Base-by-base conservation (phyloP, 1,284 basidiomycete species). In the Ganoderma meredithae region DNA sequence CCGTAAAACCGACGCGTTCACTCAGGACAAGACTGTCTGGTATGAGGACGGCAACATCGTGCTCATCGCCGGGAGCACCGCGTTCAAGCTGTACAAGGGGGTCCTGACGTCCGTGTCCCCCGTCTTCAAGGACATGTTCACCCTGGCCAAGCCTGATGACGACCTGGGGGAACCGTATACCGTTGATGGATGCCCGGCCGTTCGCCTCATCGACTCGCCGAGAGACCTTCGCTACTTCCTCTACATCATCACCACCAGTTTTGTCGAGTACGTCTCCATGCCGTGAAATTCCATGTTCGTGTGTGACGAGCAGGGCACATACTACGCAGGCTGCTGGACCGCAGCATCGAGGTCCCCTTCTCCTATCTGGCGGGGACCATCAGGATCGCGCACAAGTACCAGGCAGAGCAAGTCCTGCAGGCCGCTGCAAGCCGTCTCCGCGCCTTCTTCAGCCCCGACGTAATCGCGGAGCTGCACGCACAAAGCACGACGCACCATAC, bases 361-460 rank as follows among this genome's bases (percentile, higher is more conserved):
- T 9, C 19, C 8, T 12, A 4, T 13, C 27, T 53, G 25, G 52
- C 25, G 4, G 52, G 25, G 6, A 31, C 27, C 12, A 1, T 25
- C 52, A 12, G 62, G 25, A n/a, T 67, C 19, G 62, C 36, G 27
- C 66, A 67, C 66, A 67, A 67, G 39, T 67, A 67, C 31, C 55
- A 63, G 22, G 31, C 58, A 15, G 39, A 41, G 33, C n/a, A 17
- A 4, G 3, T 53, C 9, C 19, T 60, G n/a, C 12, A 59, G 1
- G 55, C 62, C 0, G 62, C 62, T 4, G 52, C 52, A 0, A 31
- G 25, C 13, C 56, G 31, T 33, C 27, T 59, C 6, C 25, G 31
- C 2, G 13, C 6, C 2, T 36, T 40, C 56, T 59, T 59, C 56
- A 12, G 33, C 56, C 15, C n/a, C 44, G 9, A n/a, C n/a, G 44